A percentile compares a stretch with the other conserved stretches of the same genome.
phyloP scores from a whole-genome alignment of 768 basidiomycete species.

The Lactarius sanguifluus region DNA sequence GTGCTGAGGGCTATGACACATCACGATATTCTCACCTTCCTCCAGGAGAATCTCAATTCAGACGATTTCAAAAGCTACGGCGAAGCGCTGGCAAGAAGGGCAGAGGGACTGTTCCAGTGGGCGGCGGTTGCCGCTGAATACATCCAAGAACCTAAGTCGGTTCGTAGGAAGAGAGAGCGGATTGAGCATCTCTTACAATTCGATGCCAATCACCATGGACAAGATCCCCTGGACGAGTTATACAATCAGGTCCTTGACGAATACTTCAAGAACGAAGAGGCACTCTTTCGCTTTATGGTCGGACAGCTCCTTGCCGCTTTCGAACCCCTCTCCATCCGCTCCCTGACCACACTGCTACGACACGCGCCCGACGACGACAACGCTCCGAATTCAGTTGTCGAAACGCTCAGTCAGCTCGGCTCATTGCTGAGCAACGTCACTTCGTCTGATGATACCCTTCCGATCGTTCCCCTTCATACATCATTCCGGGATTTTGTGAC shows the following conservation, averaged over 20 bases:
- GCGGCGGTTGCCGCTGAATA: conserved; percentile 1
- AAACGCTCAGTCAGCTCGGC: neutral
- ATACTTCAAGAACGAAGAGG: neutral
- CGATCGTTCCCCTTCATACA: conserved; percentile 2
- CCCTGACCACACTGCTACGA: neutral
- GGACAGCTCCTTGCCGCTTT: conserved; percentile 7
- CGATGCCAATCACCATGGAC: neutral
- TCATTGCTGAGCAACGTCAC: conserved; percentile 12
- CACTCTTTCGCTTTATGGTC: neutral
- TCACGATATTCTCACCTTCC: neutral
- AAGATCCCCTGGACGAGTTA: neutral
- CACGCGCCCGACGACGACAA: neutral
- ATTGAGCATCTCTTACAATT: neutral
- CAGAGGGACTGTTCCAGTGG: conserved; percentile 3
- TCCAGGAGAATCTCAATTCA: neutral
- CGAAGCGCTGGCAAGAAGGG: neutral
- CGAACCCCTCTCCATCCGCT: conserved; percentile 6
- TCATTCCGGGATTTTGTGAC: conserved; percentile 6
- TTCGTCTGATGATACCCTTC: neutral
- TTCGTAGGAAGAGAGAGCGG: neutral
- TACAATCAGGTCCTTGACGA: neutral
- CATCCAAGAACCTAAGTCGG: neutral
- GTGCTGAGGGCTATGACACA: neutral
- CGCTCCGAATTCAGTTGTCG: neutral
- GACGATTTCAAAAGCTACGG: too few relatives aligned